Evolutionary conservation across 768 basidiomycete genomes (phyloP).

Genomic region (Boletales sp.): DNA sequence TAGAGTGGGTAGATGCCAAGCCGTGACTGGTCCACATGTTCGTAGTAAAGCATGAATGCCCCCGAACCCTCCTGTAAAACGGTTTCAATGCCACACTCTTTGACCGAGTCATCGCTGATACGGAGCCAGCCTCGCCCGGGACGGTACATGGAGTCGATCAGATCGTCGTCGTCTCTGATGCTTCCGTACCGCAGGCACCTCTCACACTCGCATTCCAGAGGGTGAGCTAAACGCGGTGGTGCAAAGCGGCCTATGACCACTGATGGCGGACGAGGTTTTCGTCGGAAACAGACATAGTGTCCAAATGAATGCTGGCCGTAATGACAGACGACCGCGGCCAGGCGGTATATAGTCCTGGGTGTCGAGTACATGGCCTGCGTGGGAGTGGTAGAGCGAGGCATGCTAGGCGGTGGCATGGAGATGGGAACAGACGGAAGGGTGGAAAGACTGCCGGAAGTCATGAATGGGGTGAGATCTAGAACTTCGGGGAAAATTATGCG

Average conservation of each 20-base stretch:
- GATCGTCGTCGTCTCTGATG: conserved; percentile 54
- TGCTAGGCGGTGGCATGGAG: conserved; percentile 53
- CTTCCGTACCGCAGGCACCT: conserved; percentile 46
- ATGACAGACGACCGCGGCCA: conserved; percentile 86
- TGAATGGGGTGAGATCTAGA: conserved; percentile 87
- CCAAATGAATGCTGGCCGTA: conserved; percentile 91
- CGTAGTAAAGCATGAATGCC: conserved; percentile 93
- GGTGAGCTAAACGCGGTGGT: conserved; percentile 38
- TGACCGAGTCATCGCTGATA: conserved; percentile 81
- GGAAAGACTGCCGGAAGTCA: conserved; percentile 75
- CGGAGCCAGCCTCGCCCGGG: conserved; percentile 78
- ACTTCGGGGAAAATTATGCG: conserved; percentile 80
- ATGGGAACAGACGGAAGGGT: conserved; percentile 67
- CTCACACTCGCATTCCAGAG: conserved; percentile 46
- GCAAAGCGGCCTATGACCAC: conserved; percentile 37
- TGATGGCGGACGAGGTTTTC: conserved; percentile 61
- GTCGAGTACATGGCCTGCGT: conserved; percentile 50
- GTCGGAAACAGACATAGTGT: conserved; percentile 89
- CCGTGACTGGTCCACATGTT: conserved; percentile 51
- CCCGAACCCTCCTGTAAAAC: conserved; percentile 73
- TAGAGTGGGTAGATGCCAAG: conserved; percentile 31
- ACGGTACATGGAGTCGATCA: conserved; percentile 25
- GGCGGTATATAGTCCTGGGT: conserved; percentile 76
- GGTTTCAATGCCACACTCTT: conserved; percentile 68
- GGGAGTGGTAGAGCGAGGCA: conserved; percentile 50